These are phyloP conservation scores for Fusarium pseudoanthophilum DNA, from an alignment of 2,329 filamentous ascomycete genomes.

Conservation along the genomic window DNA sequence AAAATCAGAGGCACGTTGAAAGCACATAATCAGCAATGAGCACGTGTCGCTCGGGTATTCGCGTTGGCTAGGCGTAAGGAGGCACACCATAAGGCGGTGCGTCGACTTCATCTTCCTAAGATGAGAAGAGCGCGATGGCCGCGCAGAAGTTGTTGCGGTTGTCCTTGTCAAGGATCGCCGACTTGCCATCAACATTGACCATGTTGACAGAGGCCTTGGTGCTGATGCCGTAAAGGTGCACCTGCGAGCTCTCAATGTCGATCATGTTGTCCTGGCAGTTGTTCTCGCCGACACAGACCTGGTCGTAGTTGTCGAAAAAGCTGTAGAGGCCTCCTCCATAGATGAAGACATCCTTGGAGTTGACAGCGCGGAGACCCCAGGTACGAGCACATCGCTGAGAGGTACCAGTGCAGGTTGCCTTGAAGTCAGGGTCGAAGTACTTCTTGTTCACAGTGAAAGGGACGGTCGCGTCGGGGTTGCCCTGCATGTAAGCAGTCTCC, in stretches of 20 bases:
- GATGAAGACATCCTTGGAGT: slow-evolving; percentile 74
- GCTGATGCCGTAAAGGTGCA: slow-evolving; percentile 75
- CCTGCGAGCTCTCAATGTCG: slow-evolving; percentile 73
- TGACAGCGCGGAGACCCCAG: slow-evolving; percentile 78
- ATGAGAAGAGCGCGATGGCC: slow-evolving; percentile 59
- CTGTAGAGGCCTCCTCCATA: slow-evolving; percentile 82
- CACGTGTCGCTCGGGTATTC: slow-evolving; percentile 10
- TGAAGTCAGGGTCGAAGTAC: slow-evolving; percentile 77
- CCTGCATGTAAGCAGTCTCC: slow-evolving; percentile 90
- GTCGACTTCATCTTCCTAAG: slow-evolving; percentile 23
- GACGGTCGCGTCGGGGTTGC: slow-evolving; percentile 77
- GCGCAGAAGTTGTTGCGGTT: slow-evolving; percentile 75
- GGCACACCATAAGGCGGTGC: slow-evolving; percentile 2
- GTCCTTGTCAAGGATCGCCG: slow-evolving; percentile 65
- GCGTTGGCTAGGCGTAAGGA: slow-evolving; percentile 12
- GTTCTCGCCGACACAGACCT: slow-evolving; percentile 73
- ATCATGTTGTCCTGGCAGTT: slow-evolving; percentile 84
- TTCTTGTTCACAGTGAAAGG: slow-evolving; percentile 70
- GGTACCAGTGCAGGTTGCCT: slow-evolving; percentile 58
- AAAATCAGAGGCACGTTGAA: slow-evolving; percentile 26
- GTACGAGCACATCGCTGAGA: slow-evolving; percentile 73
- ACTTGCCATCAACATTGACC: slow-evolving; percentile 70
- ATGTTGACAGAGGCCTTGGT: slow-evolving; percentile 82
- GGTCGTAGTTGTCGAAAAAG: slow-evolving; percentile 85
- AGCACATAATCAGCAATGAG: slow-evolving; percentile 8